phyloP scores from a whole-genome alignment of 2,329 filamentous ascomycete genomes.

The Aspergillus terreus region DNA sequence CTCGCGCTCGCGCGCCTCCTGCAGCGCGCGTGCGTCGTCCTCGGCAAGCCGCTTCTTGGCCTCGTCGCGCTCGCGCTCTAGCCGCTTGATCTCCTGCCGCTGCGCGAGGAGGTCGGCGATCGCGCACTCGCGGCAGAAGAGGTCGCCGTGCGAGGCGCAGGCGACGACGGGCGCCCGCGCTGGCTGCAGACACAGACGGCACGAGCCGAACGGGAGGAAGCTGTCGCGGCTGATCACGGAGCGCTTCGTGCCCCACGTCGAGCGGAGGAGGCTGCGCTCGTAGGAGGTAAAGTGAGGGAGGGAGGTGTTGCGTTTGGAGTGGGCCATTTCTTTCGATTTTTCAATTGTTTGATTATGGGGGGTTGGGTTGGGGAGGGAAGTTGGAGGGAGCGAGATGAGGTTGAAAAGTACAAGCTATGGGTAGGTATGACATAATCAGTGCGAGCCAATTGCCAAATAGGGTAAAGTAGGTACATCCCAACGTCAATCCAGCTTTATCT shows the following conservation, averaged over 20 bases:
- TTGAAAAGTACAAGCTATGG: too few relatives aligned
- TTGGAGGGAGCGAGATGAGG: too few relatives aligned
- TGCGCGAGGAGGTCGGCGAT: slow-evolving; percentile 87
- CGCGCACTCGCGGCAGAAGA: slow-evolving; percentile 95
- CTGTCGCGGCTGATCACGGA: slow-evolving; percentile 87
- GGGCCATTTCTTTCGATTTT: slow-evolving; percentile 32
- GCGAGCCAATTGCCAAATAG: too few relatives aligned
- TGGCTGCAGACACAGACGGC: slow-evolving; percentile 78
- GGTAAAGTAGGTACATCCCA: too few relatives aligned
- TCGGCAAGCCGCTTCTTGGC: slow-evolving; percentile 61
- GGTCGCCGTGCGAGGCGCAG: slow-evolving; percentile 71
- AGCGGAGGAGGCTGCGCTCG: slow-evolving; percentile 78
- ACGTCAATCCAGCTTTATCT: too few relatives aligned
- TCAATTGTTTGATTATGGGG: not conserved
- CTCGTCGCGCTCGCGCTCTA: slow-evolving; percentile 63
- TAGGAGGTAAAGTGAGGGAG: slow-evolving; percentile 91
- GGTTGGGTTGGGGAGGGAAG: not conserved
- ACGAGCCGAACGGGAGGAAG: slow-evolving; percentile 87
- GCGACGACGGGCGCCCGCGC: slow-evolving; percentile 82
- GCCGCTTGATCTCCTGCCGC: slow-evolving; percentile 82
- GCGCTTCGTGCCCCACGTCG: slow-evolving; percentile 74
- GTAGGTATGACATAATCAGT: too few relatives aligned
- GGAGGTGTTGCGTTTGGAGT: slow-evolving; percentile 80
- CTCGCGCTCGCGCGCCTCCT: slow-evolving; percentile 66
- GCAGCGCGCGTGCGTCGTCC: slow-evolving; percentile 58